Evolutionary conservation across 2,329 filamentous ascomycete genomes (phyloP), one percentile per base, ranked within the genome.

Genomic region (Tothia fuscella): DNA sequence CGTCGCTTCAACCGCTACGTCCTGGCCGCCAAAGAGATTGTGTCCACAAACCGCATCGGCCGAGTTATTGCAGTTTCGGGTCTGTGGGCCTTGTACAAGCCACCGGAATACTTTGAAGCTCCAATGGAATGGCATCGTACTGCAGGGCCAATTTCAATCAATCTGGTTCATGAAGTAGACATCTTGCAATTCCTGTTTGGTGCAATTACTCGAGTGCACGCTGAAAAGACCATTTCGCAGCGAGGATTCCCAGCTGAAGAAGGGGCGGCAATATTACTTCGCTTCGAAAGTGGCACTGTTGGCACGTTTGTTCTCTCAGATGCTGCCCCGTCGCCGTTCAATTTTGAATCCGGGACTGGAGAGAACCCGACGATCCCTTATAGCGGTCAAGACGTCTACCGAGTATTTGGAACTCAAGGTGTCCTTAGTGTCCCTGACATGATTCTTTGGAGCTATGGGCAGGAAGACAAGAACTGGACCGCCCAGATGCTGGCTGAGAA

Each of bases 111-210:
- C 54, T 78, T 72, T 47, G 57, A 64, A 2, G 47, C 62, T 0
- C 64, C 65, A 0, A 56, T 58, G 0, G 62, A 65, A 29, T 76
- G 74, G 72, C 62, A 70, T 12, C 59, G 62, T 5, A 50, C 55
- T 2, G 54, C 25, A 13, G 73, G 72, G 1, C 65, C 69, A 0
- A 56, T 77, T 6, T 56, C 70, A 3, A 76, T 76, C 46, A 78
- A 78, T 49, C 56, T 78, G 32, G 65, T 77, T n/a, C 74, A 78
- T 49, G 74, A 78, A 38, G 58, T 78, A 29, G 74, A 78, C 46
- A 56, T 76, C 0, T 56, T 78, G 14, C 72, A 76, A 35, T 67
- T 70, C 52, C 56, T 77, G 1, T 64, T 78, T 20, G 72, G 72
- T 0, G 65, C 70, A 0, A 70, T 78, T 20, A 51, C 52, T 0